Evolutionary conservation across 2,329 filamentous ascomycete genomes (phyloP), one percentile per base, ranked within the genome.

Genomic region (Xylariales sp.): DNA sequence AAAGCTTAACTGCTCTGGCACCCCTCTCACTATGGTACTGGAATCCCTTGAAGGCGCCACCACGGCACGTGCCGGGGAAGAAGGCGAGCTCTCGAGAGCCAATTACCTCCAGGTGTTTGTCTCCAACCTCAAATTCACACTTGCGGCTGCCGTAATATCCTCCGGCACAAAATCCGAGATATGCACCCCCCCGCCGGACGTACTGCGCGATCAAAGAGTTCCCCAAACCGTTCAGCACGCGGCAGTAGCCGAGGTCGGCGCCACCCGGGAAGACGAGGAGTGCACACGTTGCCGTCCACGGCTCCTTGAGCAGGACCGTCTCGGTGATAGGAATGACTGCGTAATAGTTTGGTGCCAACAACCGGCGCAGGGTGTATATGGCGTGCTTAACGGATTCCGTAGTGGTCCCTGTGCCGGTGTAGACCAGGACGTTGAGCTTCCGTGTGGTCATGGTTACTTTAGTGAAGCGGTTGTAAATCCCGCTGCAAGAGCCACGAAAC

Each of bases 111-210:
- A 97, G 75, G 2, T 76, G 73, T 48, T 74, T 76, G 55, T 93
- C 81, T 3, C 89, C 88, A 11, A 93, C 82, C 63, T 97, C 91
- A 47, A 97, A 98, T 59, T 98, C 93, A 56, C 91, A 96, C 45
- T 72, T 74, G 27, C 73, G 70, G 48, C 75, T 81, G 16, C 85
- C 93, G 53, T 95, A 98, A 64, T 98, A 98, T 10, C 85, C 93
- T 5, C 93, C 93, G 3, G 93, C 93, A 57, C 93, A 98, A 52
- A 98, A 83, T 1, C 93, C 93, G 2, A 98, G 74, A 56, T 93
- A 98, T 1, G 77, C 71, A 13, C 93, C 93, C 19, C 93, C 93
- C 20, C 78, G 74, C 42, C 88, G 85, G 34, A 98, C 88, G 54
- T 85, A 98, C 49, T 91, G 83, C 39, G 74, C 70, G 59, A 98